These are phyloP conservation scores for Teratosphaeria destructans DNA, from an alignment of 2,329 filamentous ascomycete genomes.

Conservation along the genomic window DNA sequence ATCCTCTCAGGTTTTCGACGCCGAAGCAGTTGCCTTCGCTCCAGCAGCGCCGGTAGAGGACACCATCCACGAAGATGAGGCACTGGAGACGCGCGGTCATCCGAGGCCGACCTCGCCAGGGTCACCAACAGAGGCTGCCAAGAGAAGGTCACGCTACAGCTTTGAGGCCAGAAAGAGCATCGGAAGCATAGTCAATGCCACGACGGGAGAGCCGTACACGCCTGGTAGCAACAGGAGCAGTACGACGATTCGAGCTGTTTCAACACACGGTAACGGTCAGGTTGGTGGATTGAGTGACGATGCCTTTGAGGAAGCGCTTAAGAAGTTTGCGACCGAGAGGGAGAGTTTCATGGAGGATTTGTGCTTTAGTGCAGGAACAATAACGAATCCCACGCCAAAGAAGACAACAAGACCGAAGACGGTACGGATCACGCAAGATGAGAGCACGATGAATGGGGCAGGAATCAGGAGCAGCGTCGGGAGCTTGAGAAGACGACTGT, in stretches of 20 bases:
- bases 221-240: constrained; percentile 55
- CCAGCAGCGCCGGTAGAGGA: constrained; percentile 35
- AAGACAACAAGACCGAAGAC: constrained; percentile 60
- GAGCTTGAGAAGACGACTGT: constrained; percentile 85
- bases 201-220: constrained; percentile 33
- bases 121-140: constrained; percentile 28
- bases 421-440: constrained; percentile 73
- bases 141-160: constrained; percentile 33
- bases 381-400: constrained; percentile 36
- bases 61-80: constrained; percentile 52
- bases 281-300: constrained; percentile 52
- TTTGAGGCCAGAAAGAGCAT: constrained; percentile 42
- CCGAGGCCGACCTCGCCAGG: constrained; percentile 38
- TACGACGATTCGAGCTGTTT: constrained; percentile 45
- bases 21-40: constrained; percentile 18
- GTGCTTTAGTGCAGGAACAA: constrained; percentile 74
- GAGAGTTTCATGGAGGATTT: constrained; percentile 90
- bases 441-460: constrained; percentile 25
- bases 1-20: constrained; percentile 41
- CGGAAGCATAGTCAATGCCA: constrained; percentile 33
- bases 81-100: constrained; percentile 45
- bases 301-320: constrained; percentile 85
- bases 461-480: constrained; percentile 56
- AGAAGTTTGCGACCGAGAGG: constrained; percentile 91
- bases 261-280: constrained; percentile 13